Evolutionary conservation across 306 rosid genomes (phyloP).

Genomic region (Fragaria vesca): DNA sequence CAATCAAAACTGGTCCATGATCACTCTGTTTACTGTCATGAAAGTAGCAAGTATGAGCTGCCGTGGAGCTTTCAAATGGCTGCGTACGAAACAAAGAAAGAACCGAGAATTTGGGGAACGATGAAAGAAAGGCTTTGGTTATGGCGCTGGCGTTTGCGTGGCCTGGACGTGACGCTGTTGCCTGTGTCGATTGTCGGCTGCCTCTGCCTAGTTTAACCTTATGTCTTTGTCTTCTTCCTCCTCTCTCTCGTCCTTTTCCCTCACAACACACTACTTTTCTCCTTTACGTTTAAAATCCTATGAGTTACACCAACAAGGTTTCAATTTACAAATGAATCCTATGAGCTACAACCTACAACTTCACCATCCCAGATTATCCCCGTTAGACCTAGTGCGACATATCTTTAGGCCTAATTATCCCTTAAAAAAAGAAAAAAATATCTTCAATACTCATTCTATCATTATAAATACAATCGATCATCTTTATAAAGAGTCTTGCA

Average conservation of each 20-base stretch:
- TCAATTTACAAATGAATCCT: background rate
- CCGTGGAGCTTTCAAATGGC: background rate
- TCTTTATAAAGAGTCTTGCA: no score
- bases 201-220: background rate
- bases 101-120: background rate
- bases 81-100: background rate
- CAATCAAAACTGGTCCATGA: background rate
- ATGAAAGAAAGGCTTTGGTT: background rate
- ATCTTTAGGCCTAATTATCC: no score
- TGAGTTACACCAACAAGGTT: background rate
- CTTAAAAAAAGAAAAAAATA: no score
- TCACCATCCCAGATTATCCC: background rate
- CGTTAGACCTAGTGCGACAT: background rate
- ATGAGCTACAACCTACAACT: background rate
- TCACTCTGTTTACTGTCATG: background rate
- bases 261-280: background rate
- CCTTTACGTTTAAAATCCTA: background rate
- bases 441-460: no score
- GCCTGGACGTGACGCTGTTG: constrained; percentile 16
- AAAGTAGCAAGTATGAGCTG: background rate
- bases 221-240: background rate
- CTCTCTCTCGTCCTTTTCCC: background rate
- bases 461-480: no score
- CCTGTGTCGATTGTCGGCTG: constrained; percentile 5
- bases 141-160: constrained; percentile 17